Conservation (phyloP, 2,329 filamentous ascomycete species). For the Magnaporthiopsis poae region DNA sequence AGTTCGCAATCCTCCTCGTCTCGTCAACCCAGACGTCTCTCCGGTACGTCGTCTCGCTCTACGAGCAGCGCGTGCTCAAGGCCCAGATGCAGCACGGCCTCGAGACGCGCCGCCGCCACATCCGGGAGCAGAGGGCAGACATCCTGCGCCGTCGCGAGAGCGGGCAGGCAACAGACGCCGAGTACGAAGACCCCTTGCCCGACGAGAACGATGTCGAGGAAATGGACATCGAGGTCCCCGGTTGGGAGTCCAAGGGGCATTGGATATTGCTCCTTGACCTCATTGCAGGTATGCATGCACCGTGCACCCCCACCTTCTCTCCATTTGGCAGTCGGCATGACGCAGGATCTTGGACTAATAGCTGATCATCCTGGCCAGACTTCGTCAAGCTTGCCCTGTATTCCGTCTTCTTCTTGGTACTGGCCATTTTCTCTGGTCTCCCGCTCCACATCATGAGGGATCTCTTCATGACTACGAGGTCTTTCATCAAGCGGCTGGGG, state of each 20-base stretch:
- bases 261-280: conserved; percentile 86
- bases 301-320: background rate
- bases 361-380: conserved; percentile 40
- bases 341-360: background rate
- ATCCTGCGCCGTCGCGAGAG: conserved; percentile 39
- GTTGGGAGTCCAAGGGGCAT: conserved; percentile 92
- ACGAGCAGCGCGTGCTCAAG: conserved; percentile 66
- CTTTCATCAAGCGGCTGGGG: conserved; percentile 79
- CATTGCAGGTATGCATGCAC: conserved; percentile 52
- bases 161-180: conserved; percentile 35
- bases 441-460: conserved; percentile 96
- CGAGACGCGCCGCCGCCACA: conserved; percentile 56
- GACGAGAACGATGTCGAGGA: conserved; percentile 69
- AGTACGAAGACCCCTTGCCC: conserved; percentile 39
- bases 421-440: conserved; percentile 86
- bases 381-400: conserved; percentile 87
- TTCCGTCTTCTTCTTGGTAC: conserved; percentile 81
- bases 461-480: conserved; percentile 84
- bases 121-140: conserved; percentile 48
- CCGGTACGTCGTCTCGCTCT: conserved; percentile 68
- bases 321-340: background rate
- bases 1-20: conserved; percentile 80
- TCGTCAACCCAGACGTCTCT: conserved; percentile 69
- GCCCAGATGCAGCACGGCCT: conserved; percentile 63
- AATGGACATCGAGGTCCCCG: conserved; percentile 87